Evolutionary conservation across 768 basidiomycete species (phyloP), one percentile per base, ranked within the genome.

Genomic region (Pleurotus tuber-regium): DNA sequence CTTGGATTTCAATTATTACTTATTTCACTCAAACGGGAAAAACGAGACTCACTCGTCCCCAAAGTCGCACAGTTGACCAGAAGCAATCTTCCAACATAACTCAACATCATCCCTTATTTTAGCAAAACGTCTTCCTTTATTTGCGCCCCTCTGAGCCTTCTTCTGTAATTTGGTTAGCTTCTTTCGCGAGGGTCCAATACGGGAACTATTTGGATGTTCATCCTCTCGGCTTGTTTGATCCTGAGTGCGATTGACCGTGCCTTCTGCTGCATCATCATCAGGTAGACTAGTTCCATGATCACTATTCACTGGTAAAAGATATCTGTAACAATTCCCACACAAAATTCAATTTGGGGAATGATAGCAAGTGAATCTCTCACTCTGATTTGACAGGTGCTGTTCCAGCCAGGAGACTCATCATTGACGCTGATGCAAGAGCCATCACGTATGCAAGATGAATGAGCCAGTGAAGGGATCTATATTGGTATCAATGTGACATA

Each of bases 11-110:
- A 38, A 24, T 30, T 5, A n/a, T 38, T 36, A 36, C 43, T 39
- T 24, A 8, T 23, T 28, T 41, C 26, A 36, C 26, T 41, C 23
- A 23, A 39, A 35, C 29, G 38, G 24, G 48, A 40, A 3, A 43
- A n/a, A n/a, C 28, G 24, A 7, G 1, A 77, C 82, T 58, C 57
- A 87, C 83, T 83, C 74, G 47, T 74, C 67, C 16, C 88, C 89
- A 57, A 82, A 82, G 55, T 88, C 84, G 61, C 94, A 97, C 6
- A 71, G 59, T 28, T 74, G 70, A 0, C 86, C 89, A 46, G 75
- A 80, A 2, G 91, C 93, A 46, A 92, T 69, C 46, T 76, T 79
- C 80, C 85, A 88, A 68, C 95, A 98, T 23, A 98, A 70, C 28
- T 92, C 85, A 2, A 92, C 68, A 38, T 89, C 87, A 61, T 95